These are phyloP conservation scores for Penicillium egyptiacum DNA, from an alignment of 495 filamentous ascomycete genomes.

Conservation along the genomic window DNA sequence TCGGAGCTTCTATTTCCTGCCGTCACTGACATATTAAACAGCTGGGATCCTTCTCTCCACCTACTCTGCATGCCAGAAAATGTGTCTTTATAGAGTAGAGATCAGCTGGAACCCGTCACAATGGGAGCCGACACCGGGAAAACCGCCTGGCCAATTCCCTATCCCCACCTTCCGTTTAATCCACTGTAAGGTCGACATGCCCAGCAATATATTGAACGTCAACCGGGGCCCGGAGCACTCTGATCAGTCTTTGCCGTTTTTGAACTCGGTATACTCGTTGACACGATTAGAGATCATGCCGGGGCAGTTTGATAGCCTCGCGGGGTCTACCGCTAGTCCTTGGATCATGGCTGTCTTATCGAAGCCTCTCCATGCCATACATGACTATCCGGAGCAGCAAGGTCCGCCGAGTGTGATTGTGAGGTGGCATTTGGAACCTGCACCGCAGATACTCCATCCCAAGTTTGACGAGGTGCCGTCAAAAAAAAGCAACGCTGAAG, in stretches of 20 bases:
- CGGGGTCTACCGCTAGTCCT: slow-evolving; percentile 52
- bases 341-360: slow-evolving; percentile 73
- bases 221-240: slow-evolving; percentile 27
- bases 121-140: slow-evolving; percentile 39
- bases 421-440: slow-evolving; percentile 70
- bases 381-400: slow-evolving; percentile 55
- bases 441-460: slow-evolving; percentile 60
- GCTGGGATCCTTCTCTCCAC: slow-evolving; percentile 63
- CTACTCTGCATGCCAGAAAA: slow-evolving; percentile 64
- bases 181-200: slow-evolving; percentile 44
- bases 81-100: slow-evolving; percentile 59
- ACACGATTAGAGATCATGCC: slow-evolving; percentile 68
- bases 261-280: slow-evolving; percentile 55
- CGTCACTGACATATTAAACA: slow-evolving; percentile 14
- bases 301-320: slow-evolving; percentile 49
- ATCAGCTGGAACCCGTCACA: slow-evolving; percentile 50
- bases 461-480: slow-evolving; percentile 72
- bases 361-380: slow-evolving; percentile 48
- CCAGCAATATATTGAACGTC: slow-evolving; percentile 33
- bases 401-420: slow-evolving; percentile 67
- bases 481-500: slow-evolving; percentile 56
- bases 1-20: background rate
- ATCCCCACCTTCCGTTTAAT: slow-evolving; percentile 45
- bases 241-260: slow-evolving; percentile 32
- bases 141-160: slow-evolving; percentile 39